These are phyloP conservation scores for Trypanosoma grayi DNA, from an alignment of 208 protist species.

Conservation along the genomic window DNA sequence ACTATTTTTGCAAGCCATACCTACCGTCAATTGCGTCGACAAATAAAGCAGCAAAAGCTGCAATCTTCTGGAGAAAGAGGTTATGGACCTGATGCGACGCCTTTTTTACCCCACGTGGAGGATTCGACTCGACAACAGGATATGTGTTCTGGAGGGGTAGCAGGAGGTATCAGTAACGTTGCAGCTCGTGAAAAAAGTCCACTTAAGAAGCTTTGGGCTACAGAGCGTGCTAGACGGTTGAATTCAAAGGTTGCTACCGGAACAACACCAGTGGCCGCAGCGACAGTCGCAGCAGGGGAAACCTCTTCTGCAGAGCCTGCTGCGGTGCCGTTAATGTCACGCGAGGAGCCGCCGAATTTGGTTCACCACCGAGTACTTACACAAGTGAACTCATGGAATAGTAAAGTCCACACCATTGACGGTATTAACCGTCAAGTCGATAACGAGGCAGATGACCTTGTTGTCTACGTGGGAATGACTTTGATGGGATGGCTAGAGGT, in stretches of 20 bases:
- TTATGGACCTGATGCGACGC: neutral
- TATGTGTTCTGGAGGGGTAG: too few relatives aligned
- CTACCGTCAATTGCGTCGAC: constrained; percentile 2
- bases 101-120: too few relatives aligned
- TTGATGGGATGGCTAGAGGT: constrained; percentile 85
- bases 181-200: too few relatives aligned
- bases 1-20: constrained; percentile 56
- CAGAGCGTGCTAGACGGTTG: too few relatives aligned
- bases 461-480: constrained; percentile 80
- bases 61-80: neutral
- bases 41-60: neutral
- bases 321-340: neutral
- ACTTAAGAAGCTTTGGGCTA: too few relatives aligned
- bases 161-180: too few relatives aligned
- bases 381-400: constrained; percentile 35
- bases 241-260: neutral
- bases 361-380: constrained; percentile 45
- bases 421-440: constrained; percentile 62
- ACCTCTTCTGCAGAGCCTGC: too few relatives aligned
- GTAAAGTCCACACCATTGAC: constrained; percentile 71
- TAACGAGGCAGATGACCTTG: constrained; percentile 69
- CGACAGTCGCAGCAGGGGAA: too few relatives aligned
- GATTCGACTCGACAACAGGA: too few relatives aligned
- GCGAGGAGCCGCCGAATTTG: constrained; percentile 5
- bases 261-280: neutral